Evolutionary conservation across 1,139 yeast species (phyloP).

Genomic region (Saccharomyces hybrid): DNA sequence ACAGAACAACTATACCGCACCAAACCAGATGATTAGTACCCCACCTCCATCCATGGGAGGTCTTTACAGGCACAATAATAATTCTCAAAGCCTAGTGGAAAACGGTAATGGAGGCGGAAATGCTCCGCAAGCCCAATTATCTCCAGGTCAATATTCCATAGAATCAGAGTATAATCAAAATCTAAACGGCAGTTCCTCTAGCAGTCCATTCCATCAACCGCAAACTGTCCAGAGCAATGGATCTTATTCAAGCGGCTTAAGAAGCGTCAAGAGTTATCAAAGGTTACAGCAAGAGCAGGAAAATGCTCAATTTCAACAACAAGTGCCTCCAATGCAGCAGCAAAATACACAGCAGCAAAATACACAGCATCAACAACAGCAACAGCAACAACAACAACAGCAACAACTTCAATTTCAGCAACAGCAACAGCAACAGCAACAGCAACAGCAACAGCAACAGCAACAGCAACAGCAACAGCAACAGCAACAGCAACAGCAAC

Average conservation of each 20-base stretch:
- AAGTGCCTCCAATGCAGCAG: constrained; percentile 8
- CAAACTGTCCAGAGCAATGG: constrained; percentile 14
- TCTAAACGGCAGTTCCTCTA: constrained; percentile 8
- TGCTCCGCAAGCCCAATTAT: constrained; percentile 16
- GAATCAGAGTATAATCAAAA: constrained; percentile 22
- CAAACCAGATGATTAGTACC: constrained; percentile 12
- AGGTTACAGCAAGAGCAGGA: constrained; percentile 2
- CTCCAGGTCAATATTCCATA: constrained; percentile 27
- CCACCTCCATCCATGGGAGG: constrained; percentile 21
- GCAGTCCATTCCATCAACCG: constrained; percentile 25
- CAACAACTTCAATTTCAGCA: constrained; percentile 16
- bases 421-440: constrained; percentile 15
- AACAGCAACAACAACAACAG: constrained; percentile 15
- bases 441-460: constrained; percentile 18
- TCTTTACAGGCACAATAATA: constrained; percentile 26
- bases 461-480: too few relatives aligned
- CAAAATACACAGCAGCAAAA: constrained; percentile 8
- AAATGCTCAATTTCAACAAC: constrained; percentile 5
- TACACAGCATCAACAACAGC: constrained; percentile 17
- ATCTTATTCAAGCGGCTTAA: constrained; percentile 3
- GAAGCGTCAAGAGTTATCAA: constrained; percentile 5
- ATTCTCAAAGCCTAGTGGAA: constrained; percentile 22
- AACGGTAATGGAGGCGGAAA: constrained; percentile 7
- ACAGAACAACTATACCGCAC: constrained; percentile 9
- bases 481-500: neutral